Base-by-base conservation (phyloP, 108 stramenopile genomes). In the Discostella pseudostelligera region DNA sequence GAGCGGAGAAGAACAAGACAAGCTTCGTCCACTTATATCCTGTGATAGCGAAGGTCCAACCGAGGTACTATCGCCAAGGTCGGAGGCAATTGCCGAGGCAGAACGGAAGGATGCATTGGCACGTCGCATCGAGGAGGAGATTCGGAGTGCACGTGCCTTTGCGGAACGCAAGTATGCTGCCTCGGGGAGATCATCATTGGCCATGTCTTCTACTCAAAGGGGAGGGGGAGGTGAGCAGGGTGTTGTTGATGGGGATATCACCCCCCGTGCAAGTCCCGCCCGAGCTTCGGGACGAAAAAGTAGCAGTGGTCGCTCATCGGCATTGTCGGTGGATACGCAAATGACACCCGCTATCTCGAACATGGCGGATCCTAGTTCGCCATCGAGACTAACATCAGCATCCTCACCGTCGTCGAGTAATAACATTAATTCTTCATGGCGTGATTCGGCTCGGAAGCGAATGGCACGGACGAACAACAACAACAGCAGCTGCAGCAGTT, bases 61-160 rank as follows among this genome's bases (percentile, higher is more conserved):
- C n/a, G n/a, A n/a, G n/a, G n/a, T n/a, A n/a, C n/a, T n/a, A n/a
- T n/a, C n/a, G n/a, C n/a, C n/a, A n/a, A n/a, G n/a, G n/a, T n/a
- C n/a, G n/a, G n/a, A n/a, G n/a, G n/a, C n/a, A n/a, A n/a, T n/a
- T n/a, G n/a, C n/a, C n/a, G n/a, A 3, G 0, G 10, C 14, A 20
- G 12, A 20, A 16, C 24, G 40, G 29, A 6, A 3, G 60, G 43
- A 6, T 25, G 46, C 19, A 45, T 21, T 74, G 28, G 73, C 73
- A 7, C 49, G 54, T 13, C 48, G 73, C 11, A 74, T 74, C 26
- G 73, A 74, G 54, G 65, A 66, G 12, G 73, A 74, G 47, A 74
- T 74, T 9, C 59, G 62, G 50, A 65, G 73, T 39, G 73, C 73
- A 1, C 25, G 73, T 24, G 65, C 65, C 13, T 66, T 67, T 61